Evolutionary conservation across 2,329 filamentous ascomycete genomes (phyloP).

Genomic region (Stemphylium lycopersici): DNA sequence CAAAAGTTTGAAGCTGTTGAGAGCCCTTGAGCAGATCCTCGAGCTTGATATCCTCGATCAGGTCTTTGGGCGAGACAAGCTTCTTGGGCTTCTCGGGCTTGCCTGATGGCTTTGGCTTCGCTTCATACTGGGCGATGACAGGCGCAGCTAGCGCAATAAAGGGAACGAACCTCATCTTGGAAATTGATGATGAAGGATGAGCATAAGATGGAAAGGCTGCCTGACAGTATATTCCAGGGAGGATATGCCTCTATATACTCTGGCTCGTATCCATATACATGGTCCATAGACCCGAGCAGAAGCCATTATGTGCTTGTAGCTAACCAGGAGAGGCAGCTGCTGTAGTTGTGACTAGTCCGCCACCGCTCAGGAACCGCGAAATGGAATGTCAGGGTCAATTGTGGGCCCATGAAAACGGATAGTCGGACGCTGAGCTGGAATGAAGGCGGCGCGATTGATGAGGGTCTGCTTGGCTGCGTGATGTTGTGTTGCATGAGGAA

Average conservation of each 20-base stretch:
- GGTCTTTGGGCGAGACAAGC: conserved; percentile 26
- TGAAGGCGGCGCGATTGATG: conserved; percentile 21
- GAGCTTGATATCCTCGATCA: conserved; percentile 39
- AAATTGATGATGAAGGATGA: conserved; percentile 3
- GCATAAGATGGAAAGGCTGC: conserved; percentile 17
- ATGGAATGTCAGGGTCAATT: conserved; percentile 8
- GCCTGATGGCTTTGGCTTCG: conserved; percentile 11
- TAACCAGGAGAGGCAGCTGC: conserved; percentile 36
- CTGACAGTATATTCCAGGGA: not conserved
- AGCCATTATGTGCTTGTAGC: conserved; percentile 6
- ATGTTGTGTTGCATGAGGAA: conserved; percentile 30
- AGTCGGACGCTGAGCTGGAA: conserved; percentile 19
- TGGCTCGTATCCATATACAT: conserved; percentile 12
- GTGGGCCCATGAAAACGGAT: conserved; percentile 13
- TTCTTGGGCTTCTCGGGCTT: conserved; percentile 6
- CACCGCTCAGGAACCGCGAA: conserved; percentile 25
- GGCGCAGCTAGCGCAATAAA: conserved; percentile 34
- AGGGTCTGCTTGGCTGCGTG: conserved; percentile 27
- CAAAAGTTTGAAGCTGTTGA: conserved; percentile 42
- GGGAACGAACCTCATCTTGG: conserved; percentile 40
- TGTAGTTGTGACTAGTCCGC: conserved; percentile 1
- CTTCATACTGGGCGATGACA: conserved; percentile 21
- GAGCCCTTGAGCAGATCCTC: conserved; percentile 42
- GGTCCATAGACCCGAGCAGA: conserved; percentile 1
- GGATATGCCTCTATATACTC: conserved; percentile 27